Evolutionary conservation across 225 moss, liverwort and hornwort species (phyloP).

Genomic region (Pseudoscleropodium purum): DNA sequence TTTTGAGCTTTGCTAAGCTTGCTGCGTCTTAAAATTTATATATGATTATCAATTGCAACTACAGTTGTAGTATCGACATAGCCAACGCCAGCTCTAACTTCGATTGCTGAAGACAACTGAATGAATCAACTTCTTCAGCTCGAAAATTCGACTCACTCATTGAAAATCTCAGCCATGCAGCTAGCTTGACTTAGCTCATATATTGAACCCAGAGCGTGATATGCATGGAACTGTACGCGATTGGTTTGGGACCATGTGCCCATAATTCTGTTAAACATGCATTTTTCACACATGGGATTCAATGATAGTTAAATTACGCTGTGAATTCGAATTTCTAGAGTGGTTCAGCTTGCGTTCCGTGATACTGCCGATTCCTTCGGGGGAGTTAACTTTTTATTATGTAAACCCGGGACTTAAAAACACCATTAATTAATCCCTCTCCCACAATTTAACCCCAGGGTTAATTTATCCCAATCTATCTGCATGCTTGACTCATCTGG

Average conservation of each 20-base stretch:
- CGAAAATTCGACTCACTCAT: background rate
- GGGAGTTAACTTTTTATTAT: background rate
- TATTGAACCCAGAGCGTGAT: background rate
- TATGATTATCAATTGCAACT: background rate
- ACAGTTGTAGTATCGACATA: background rate
- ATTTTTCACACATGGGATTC: background rate
- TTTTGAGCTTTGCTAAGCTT: background rate
- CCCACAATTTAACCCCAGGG: background rate
- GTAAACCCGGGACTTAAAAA: background rate
- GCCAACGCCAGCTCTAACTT: background rate
- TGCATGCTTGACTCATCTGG: background rate
- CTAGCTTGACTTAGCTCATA: background rate
- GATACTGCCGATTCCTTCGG: no score
- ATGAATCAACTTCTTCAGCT: background rate
- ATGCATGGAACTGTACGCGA: background rate
- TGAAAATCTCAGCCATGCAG: no score
- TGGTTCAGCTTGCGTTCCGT: no score
- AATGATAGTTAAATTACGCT: background rate
- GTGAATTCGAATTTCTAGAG: no score
- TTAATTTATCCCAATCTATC: background rate
- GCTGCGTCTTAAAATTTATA: background rate
- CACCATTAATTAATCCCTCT: background rate
- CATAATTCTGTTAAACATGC: background rate
- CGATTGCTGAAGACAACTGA: background rate
- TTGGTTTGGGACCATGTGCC: background rate